phyloP scores from a whole-genome alignment of 768 basidiomycete genomes.

The Leccinellum rugosiceps region DNA sequence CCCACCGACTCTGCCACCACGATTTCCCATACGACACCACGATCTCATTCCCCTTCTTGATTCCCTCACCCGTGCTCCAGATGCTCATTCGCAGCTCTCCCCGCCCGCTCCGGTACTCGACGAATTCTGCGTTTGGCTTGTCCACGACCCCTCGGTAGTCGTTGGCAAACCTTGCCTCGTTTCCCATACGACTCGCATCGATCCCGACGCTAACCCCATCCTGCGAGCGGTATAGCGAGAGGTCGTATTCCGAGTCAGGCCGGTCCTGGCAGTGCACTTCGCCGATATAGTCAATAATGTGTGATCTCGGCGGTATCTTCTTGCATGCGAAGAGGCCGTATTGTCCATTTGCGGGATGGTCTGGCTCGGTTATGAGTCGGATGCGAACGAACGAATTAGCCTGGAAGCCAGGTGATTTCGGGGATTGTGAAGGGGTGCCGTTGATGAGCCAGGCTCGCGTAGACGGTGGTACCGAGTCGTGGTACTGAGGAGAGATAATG shows the following conservation, averaged over 20 bases:
- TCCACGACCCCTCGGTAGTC: constrained; percentile 79
- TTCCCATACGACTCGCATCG: constrained; percentile 74
- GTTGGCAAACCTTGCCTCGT: constrained; percentile 87
- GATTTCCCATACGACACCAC: constrained; percentile 85
- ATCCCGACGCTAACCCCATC: constrained; percentile 66
- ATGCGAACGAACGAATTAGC: constrained; percentile 47
- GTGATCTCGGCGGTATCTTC: constrained; percentile 61
- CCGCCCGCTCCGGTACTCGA: constrained; percentile 45
- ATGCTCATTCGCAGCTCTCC: constrained; percentile 79
- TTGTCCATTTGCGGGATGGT: constrained; percentile 80
- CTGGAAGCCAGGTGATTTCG: not conserved
- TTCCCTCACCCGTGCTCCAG: constrained; percentile 55
- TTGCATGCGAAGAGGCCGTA: constrained; percentile 75
- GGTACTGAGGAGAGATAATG: constrained; percentile 48
- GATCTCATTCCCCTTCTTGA: constrained; percentile 81
- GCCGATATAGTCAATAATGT: constrained; percentile 80
- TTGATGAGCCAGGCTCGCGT: constrained; percentile 39
- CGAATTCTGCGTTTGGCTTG: constrained; percentile 70
- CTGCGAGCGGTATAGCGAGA: constrained; percentile 66
- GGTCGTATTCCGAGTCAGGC: constrained; percentile 78
- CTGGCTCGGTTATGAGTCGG: constrained; percentile 47
- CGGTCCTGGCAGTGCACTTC: constrained; percentile 80
- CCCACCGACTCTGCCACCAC: constrained; percentile 61
- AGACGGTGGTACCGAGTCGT: constrained; percentile 51
- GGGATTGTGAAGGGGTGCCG: constrained; percentile 9